Conservation (phyloP, 768 basidiomycete species). For the Termitomyces sp. region DNA sequence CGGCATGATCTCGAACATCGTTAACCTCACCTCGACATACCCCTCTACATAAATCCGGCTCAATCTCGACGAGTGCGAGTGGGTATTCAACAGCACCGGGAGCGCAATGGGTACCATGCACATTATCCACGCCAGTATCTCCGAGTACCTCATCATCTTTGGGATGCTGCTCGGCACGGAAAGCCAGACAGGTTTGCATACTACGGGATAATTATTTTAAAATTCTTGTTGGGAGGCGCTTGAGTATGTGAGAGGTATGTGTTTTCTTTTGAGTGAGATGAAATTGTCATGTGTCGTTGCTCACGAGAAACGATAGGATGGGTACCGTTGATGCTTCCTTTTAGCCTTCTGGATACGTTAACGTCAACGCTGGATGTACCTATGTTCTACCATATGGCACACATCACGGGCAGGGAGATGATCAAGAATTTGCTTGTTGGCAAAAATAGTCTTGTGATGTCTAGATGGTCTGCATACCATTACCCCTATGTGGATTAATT, state of each 20-base stretch:
- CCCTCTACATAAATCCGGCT: conserved; percentile 50
- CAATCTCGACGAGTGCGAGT: conserved; percentile 76
- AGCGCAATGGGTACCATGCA: conserved; percentile 99
- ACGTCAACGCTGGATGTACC: conserved; percentile 88
- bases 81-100: conserved; percentile 97
- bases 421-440: conserved; percentile 84
- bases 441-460: conserved; percentile 52
- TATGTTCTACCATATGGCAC: conserved; percentile 74
- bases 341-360: conserved; percentile 83
- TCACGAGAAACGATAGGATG: too few species aligned
- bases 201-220: conserved; percentile 99
- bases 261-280: too few species aligned
- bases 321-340: conserved; percentile 95
- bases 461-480: too few species aligned
- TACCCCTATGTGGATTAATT: too few species aligned
- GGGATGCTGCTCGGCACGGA: conserved; percentile 99
- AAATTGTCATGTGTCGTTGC: too few species aligned
- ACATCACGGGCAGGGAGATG: conserved; percentile 78
- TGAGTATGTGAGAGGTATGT: conserved; percentile 94
- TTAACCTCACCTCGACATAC: conserved; percentile 77
- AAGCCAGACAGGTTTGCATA: conserved; percentile 90
- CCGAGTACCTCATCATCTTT: too few species aligned
- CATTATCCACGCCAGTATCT: conserved; percentile 93
- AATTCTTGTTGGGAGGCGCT: conserved; percentile 89
- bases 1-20: conserved; percentile 78